Evolutionary conservation across 2,329 filamentous ascomycete genomes (phyloP).

Genomic region (Teratosphaeria nubilosa): DNA sequence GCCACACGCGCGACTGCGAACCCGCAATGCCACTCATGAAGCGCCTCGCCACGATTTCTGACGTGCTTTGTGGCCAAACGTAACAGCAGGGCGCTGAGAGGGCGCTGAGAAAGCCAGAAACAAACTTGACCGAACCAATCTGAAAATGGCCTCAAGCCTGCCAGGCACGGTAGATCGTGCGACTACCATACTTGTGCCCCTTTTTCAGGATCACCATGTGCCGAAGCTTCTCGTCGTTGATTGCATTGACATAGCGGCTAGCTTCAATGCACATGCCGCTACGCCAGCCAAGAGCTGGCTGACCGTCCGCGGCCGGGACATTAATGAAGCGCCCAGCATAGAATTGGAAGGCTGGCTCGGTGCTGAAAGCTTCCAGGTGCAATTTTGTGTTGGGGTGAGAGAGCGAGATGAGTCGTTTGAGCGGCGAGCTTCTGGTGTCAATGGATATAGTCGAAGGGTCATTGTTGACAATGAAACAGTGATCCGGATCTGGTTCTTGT

Average conservation of each 20-base stretch:
- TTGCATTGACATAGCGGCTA: constrained; percentile 78
- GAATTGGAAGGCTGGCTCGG: constrained; percentile 94
- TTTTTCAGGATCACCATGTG: constrained; percentile 70
- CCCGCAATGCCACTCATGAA: too few species aligned
- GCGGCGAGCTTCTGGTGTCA: constrained; percentile 44
- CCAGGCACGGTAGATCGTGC: constrained; percentile 80
- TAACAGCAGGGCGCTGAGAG: not conserved
- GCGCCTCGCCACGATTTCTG: not conserved
- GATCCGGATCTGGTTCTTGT: constrained; percentile 66
- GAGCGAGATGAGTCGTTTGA: constrained; percentile 60
- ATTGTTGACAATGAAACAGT: constrained; percentile 74
- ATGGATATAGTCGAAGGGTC: constrained; percentile 44
- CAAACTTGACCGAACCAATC: not conserved
- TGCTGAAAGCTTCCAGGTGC: constrained; percentile 79
- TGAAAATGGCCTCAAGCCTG: constrained; percentile 36
- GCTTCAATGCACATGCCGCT: constrained; percentile 89
- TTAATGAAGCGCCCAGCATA: constrained; percentile 84
- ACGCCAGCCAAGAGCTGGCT: constrained; percentile 55
- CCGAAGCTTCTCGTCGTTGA: constrained; percentile 73
- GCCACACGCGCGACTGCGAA: too few species aligned
- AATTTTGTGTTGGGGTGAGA: constrained; percentile 64
- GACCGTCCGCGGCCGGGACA: constrained; percentile 52
- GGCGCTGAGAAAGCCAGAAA: too few species aligned
- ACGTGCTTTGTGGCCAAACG: not conserved
- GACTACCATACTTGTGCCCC: constrained; percentile 71